These are phyloP conservation scores for Cyberlindnera americana DNA, from an alignment of 805 yeast genomes.

Conservation along the genomic window DNA sequence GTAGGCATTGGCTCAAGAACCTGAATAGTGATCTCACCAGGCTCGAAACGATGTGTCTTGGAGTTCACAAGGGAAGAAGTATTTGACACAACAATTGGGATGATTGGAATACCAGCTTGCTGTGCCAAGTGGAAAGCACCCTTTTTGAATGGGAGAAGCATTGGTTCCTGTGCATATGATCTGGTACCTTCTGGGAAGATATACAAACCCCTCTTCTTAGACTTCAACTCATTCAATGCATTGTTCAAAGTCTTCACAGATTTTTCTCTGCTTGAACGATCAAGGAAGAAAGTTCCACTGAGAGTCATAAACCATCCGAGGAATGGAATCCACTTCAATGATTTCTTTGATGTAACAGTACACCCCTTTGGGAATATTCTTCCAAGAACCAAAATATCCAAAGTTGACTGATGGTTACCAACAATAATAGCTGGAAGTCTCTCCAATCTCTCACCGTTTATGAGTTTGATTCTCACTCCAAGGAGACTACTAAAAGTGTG, in stretches of 20 bases:
- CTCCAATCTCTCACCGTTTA: conserved; percentile 57
- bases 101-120: conserved; percentile 83
- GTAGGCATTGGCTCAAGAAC: conserved; percentile 83
- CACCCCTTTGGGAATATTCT: conserved; percentile 82
- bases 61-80: conserved; percentile 70
- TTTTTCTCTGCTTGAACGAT: conserved; percentile 71
- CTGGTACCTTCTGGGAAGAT: conserved; percentile 98
- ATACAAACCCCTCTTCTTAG: conserved; percentile 69
- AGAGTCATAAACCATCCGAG: conserved; percentile 96
- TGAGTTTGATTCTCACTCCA: conserved; percentile 68
- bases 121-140: conserved; percentile 98
- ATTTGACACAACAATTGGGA: conserved; percentile 86
- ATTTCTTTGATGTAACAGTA: conserved; percentile 88
- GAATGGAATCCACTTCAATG: conserved; percentile 79
- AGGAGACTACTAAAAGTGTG: conserved; percentile 52
- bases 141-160: conserved; percentile 84
- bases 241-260: conserved; percentile 70
- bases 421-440: conserved; percentile 73
- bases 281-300: conserved; percentile 88
- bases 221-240: conserved; percentile 62
- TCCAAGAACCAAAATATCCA: conserved; percentile 82
- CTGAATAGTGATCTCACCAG: conserved; percentile 72
- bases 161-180: conserved; percentile 66
- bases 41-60: conserved; percentile 57
- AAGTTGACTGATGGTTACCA: conserved; percentile 87